These are phyloP conservation scores for Phytophthora meadii DNA, from an alignment of 352 stramenopile species.

Conservation along the genomic window DNA sequence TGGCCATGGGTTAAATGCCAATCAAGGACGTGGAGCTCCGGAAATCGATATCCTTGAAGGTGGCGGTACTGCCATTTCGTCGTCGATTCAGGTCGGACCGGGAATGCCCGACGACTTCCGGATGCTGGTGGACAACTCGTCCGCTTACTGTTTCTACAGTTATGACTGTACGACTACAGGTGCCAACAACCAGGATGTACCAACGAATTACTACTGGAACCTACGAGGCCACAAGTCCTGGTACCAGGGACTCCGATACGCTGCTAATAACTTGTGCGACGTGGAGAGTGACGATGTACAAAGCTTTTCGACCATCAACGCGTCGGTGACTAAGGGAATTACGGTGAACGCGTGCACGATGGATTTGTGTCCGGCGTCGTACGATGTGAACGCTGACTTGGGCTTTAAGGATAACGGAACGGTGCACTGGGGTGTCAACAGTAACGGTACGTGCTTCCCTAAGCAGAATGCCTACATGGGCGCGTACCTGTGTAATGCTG, in stretches of 20 bases:
- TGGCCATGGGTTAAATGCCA: constrained; percentile 90
- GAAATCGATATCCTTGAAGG: constrained; percentile 97
- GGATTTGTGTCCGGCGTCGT: constrained; percentile 67
- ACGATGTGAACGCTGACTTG: constrained; percentile 57
- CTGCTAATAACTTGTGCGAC: constrained; percentile 64
- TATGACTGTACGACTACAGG: constrained; percentile 46
- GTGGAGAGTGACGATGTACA: constrained; percentile 36
- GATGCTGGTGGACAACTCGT: constrained; percentile 34
- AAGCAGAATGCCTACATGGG: constrained; percentile 60
- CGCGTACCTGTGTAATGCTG: constrained; percentile 55
- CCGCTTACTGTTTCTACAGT: constrained; percentile 53
- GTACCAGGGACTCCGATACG: constrained; percentile 76
- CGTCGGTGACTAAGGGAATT: constrained; percentile 50
- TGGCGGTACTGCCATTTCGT: constrained; percentile 80
- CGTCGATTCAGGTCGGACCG: constrained; percentile 89
- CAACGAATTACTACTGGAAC: constrained; percentile 49
- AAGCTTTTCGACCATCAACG: constrained; percentile 49
- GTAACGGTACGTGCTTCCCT: constrained; percentile 56
- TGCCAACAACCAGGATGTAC: constrained; percentile 58
- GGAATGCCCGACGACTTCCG: constrained; percentile 72
- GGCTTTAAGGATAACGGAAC: constrained; percentile 44
- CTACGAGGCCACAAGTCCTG: constrained; percentile 67
- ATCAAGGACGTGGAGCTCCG: constrained; percentile 91
- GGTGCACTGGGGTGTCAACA: constrained; percentile 53
- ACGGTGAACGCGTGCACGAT: constrained; percentile 59